Conservation (phyloP, 2,329 filamentous ascomycete genomes). For the Botrytis deweyae region DNA sequence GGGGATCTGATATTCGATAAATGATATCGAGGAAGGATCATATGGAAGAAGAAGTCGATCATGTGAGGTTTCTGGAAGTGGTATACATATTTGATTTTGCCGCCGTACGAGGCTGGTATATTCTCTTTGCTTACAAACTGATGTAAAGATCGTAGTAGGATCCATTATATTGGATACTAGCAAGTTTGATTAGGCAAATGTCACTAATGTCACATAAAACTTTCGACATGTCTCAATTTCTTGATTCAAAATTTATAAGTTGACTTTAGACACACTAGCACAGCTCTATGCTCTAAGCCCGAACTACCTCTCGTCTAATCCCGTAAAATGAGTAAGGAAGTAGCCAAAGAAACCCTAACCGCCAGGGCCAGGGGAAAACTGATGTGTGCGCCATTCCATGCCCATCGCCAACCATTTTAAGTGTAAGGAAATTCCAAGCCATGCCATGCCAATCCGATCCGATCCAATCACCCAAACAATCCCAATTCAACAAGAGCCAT, state of each 20-base stretch:
- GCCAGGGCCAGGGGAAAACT: slow-evolving; percentile 12
- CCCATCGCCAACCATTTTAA: slow-evolving; percentile 11
- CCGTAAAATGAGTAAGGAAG: background rate
- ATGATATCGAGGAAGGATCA: background rate
- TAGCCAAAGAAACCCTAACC: slow-evolving; percentile 8
- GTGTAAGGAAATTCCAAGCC: background rate
- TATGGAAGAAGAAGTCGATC: background rate
- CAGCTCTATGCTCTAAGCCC: slow-evolving; percentile 16
- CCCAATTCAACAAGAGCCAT: background rate
- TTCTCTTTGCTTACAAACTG: background rate
- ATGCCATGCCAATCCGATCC: background rate
- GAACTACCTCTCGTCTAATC: slow-evolving; percentile 1
- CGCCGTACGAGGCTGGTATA: background rate
- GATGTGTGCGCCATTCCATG: slow-evolving; percentile 23
- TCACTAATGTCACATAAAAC: background rate
- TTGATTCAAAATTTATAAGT: background rate
- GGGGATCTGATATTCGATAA: slow-evolving; percentile 3
- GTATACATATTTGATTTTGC: background rate
- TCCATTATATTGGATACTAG: background rate
- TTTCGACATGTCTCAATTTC: background rate
- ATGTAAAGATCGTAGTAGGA: background rate
- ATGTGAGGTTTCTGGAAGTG: background rate
- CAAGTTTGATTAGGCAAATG: background rate
- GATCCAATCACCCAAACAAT: background rate
- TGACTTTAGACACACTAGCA: slow-evolving; percentile 7